Evolutionary conservation across 148 eudicot species (phyloP), one percentile per base, ranked within the genome.

Genomic region (Pharnaceum exiguum): DNA sequence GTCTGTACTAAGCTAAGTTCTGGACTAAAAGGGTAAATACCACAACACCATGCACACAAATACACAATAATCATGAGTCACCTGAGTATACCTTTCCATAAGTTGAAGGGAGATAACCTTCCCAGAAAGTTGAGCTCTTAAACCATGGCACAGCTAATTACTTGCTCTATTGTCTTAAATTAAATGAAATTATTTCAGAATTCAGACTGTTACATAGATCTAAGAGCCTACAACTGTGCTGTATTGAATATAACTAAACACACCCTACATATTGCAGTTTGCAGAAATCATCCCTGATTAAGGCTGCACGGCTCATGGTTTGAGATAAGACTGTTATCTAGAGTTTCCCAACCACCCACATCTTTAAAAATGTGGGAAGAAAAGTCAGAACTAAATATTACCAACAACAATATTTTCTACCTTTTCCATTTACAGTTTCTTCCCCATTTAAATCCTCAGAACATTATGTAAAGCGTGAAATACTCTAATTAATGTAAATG

Each of bases 301-400:
- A 70, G 53, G 74, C 74, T 70, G 74, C 74, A 57, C 56, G 48
- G 64, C 64, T 63, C 69, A 63, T 57, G 32, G 33, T 63, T 57
- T 29, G 17, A 40, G 56, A 28, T 30, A 22, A 32, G n/a, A 33
- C 10, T 48, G 9, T 3, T 9, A 47, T 9, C 36, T 38, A 24
- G 31, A 44, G 35, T 48, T 38, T 50, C 37, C 29, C 49, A 55
- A 27, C 48, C 65, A 67, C 40, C 48, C 5, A 31, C 22, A 13
- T 2, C 28, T 13, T 11, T 27, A 28, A 31, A 42, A 35, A 18
- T 31, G 25, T 10, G 36, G 12, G 39, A 32, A 10, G 4, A n/a
- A 10, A 23, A n/a, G n/a, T n/a, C 7, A 27, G 21, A 32, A 32
- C 13, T 22, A 21, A 19, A 33, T 15, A 26, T 43, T 27, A 10